Conservation (phyloP, 768 basidiomycete species). For the Pleurotus tuber-regium region DNA sequence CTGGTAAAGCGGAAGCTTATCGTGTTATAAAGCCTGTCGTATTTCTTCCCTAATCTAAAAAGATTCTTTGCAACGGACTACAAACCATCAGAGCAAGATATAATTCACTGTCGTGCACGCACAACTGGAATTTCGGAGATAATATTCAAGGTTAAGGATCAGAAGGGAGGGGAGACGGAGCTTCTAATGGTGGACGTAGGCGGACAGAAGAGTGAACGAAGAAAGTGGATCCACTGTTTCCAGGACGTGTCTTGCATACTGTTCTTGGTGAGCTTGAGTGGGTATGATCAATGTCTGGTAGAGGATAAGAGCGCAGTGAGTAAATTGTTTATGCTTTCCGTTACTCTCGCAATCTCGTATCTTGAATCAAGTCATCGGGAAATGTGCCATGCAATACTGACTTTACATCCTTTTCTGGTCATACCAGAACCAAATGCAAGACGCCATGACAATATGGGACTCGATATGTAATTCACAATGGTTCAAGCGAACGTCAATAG, state of each 20-base stretch:
- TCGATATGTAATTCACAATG: constrained; percentile 97
- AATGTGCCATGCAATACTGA: too few relatives aligned
- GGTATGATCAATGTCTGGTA: constrained; percentile 92
- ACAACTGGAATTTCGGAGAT: constrained; percentile 93
- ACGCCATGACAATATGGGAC: constrained; percentile 97
- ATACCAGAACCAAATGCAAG: constrained; percentile 95
- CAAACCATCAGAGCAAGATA: constrained; percentile 80
- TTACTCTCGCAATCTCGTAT: too few relatives aligned
- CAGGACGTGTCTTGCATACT: constrained; percentile 93
- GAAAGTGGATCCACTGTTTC: constrained; percentile 95
- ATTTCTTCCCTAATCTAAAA: constrained; percentile 79
- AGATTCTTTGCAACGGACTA: constrained; percentile 76
- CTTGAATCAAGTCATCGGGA: too few relatives aligned
- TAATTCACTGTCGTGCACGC: constrained; percentile 79
- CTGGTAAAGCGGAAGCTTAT: too few relatives aligned
- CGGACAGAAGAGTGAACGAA: constrained; percentile 89
- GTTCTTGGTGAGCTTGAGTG: constrained; percentile 88
- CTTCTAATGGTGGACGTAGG: constrained; percentile 94
- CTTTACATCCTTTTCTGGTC: not conserved
- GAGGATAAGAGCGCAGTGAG: constrained; percentile 89
- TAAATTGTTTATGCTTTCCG: too few relatives aligned
- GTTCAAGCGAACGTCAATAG: constrained; percentile 94
- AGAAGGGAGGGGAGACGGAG: constrained; percentile 36
- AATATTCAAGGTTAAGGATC: constrained; percentile 71
- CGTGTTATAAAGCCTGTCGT: constrained; percentile 47